Evolutionary conservation across 2,329 filamentous ascomycete genomes (phyloP).

Genomic region (Aspergillus ibericus): DNA sequence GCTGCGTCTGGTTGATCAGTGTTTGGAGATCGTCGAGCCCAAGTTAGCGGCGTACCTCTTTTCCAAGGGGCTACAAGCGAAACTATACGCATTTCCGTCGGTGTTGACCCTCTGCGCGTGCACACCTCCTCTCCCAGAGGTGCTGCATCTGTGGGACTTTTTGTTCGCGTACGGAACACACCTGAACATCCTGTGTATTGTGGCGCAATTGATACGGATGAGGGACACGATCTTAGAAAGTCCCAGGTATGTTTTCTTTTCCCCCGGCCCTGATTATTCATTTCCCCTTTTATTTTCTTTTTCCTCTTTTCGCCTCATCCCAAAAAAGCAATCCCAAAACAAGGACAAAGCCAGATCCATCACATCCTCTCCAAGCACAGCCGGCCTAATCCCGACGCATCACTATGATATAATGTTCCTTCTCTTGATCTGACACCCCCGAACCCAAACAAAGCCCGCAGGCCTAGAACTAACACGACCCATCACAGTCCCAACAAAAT

Average conservation of each 20-base stretch:
- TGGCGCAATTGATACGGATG: conserved; percentile 89
- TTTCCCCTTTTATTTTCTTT: not conserved
- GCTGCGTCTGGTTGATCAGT: conserved; percentile 85
- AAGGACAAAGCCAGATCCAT: not conserved
- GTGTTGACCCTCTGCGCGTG: conserved; percentile 94
- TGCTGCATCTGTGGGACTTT: conserved; percentile 93
- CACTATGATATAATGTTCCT: not conserved
- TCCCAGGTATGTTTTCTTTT: conserved; percentile 62
- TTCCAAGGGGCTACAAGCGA: conserved; percentile 82
- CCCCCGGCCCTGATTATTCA: not conserved
- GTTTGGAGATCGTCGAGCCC: conserved; percentile 85
- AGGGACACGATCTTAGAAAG: conserved; percentile 80
- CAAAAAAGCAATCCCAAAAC: not conserved
- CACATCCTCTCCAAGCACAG: not conserved
- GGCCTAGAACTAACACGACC: conserved; percentile 6
- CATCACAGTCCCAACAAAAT: conserved; percentile 79
- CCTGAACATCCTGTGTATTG: conserved; percentile 92
- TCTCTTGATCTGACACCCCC: not conserved
- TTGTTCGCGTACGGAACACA: conserved; percentile 94
- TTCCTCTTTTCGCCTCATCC: not conserved
- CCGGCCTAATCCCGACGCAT: not conserved
- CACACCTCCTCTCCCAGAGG: conserved; percentile 90
- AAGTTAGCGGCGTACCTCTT: conserved; percentile 82
- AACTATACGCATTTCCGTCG: conserved; percentile 94
- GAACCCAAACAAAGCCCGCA: not conserved